Percentiles rank a stretch among this genome's conserved stretches.
Conservation (phyloP, 2,329 filamentous ascomycete species). For the Pseudogymnoascus sp. region DNA sequence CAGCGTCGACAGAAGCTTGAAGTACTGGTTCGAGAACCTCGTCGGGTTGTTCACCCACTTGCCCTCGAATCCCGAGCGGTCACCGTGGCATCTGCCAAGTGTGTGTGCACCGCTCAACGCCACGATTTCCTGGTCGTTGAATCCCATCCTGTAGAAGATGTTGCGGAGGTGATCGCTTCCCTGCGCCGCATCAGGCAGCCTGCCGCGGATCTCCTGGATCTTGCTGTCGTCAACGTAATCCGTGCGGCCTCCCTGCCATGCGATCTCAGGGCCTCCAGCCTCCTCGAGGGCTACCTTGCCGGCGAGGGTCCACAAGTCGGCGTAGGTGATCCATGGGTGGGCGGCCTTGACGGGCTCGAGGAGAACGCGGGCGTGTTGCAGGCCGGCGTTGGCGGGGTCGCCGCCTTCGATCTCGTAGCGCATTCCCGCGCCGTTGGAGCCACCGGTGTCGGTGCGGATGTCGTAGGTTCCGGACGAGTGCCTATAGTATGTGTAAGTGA, state of each 20-base stretch:
- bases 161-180: constrained; percentile 47
- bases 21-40: constrained; percentile 51
- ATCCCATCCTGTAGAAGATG: constrained; percentile 54
- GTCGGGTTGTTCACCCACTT: constrained; percentile 55
- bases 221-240: constrained; percentile 55
- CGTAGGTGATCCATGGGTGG: constrained; percentile 57
- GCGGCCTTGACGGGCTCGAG: constrained; percentile 53
- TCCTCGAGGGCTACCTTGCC: constrained; percentile 50
- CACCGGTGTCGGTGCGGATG: constrained; percentile 50
- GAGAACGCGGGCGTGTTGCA: constrained; percentile 56
- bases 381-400: constrained; percentile 57
- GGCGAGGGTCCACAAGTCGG: constrained; percentile 58
- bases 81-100: constrained; percentile 46
- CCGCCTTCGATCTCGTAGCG: constrained; percentile 57
- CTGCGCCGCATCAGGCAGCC: constrained; percentile 46
- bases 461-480: constrained; percentile 59
- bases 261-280: constrained; percentile 51
- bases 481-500: constrained; percentile 30
- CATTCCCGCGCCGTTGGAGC: constrained; percentile 59
- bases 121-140: constrained; percentile 53
- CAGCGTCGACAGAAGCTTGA: constrained; percentile 42
- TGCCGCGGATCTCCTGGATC: constrained; percentile 42
- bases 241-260: constrained; percentile 51
- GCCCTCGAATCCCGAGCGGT: constrained; percentile 50
- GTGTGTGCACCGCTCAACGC: constrained; percentile 49